Evolutionary conservation across 306 rosid genomes (phyloP).

Genomic region (Trifolium dubium): DNA sequence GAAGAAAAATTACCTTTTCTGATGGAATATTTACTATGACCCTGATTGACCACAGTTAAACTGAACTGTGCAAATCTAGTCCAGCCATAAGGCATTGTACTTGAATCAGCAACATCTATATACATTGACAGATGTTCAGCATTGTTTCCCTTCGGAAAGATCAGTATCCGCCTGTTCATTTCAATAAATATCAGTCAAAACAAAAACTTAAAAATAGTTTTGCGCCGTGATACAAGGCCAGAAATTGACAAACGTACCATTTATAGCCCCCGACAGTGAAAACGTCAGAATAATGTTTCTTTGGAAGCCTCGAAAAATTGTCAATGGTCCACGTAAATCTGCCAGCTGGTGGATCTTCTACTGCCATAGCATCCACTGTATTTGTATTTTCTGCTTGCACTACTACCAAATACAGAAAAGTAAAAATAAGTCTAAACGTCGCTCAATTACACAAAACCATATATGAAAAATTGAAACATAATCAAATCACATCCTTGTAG

Average conservation of each 20-base stretch:
- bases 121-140: conserved; percentile 79
- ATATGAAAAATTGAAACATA: neutral
- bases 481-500: neutral
- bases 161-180: conserved; percentile 65
- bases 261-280: conserved; percentile 65
- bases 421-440: neutral
- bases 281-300: conserved; percentile 65
- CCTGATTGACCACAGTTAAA: conserved; percentile 72
- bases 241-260: conserved; percentile 46
- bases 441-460: neutral
- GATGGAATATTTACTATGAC: conserved; percentile 61
- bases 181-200: neutral
- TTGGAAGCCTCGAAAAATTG: conserved; percentile 59
- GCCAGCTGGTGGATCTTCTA: conserved; percentile 67
- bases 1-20: conserved; percentile 62
- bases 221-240: neutral
- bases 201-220: conserved; percentile 1
- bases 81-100: conserved; percentile 73
- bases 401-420: conserved; percentile 12
- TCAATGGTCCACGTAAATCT: conserved; percentile 80
- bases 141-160: conserved; percentile 77
- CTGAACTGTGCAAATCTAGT: conserved; percentile 74
- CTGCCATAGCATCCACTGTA: conserved; percentile 35
- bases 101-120: conserved; percentile 75
- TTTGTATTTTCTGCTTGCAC: conserved; percentile 33